These are phyloP conservation scores for Phtheirospermum japonicum DNA, from an alignment of 257 asterid species.

Conservation along the genomic window DNA sequence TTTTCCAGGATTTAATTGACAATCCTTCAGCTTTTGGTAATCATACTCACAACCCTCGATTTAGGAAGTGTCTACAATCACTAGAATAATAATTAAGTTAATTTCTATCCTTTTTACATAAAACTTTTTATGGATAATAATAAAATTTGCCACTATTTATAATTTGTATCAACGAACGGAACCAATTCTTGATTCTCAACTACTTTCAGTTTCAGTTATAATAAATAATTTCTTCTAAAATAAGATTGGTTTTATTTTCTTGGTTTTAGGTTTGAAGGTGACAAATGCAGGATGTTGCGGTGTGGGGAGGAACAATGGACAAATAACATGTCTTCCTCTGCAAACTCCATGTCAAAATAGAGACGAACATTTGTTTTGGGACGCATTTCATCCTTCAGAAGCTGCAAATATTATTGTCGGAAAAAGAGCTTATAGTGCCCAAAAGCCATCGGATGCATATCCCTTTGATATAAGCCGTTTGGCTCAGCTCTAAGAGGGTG, in stretches of 20 bases:
- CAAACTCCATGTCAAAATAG: conserved; percentile 73
- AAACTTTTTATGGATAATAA: too few species aligned
- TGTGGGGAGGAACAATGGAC: conserved; percentile 86
- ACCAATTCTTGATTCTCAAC: too few species aligned
- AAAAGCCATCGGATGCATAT: conserved; percentile 60
- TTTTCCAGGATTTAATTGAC: conserved; percentile 67
- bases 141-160: too few species aligned
- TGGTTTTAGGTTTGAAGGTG: conserved; percentile 58
- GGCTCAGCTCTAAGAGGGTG: conserved; percentile 44
- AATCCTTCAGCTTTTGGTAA: conserved; percentile 66
- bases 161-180: too few species aligned
- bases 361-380: conserved; percentile 67
- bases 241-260: too few species aligned
- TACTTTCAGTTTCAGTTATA: too few species aligned
- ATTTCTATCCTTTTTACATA: too few species aligned
- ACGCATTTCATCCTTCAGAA: conserved; percentile 86
- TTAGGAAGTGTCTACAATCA: too few species aligned
- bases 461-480: conserved; percentile 70
- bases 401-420: conserved; percentile 72
- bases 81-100: too few species aligned
- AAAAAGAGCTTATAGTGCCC: conserved; percentile 63
- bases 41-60: too few species aligned
- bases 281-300: conserved; percentile 89
- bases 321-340: conserved; percentile 77
- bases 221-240: too few species aligned